These are phyloP conservation scores for Trametes versicolor DNA, from an alignment of 1,284 basidiomycete genomes.

Conservation along the genomic window DNA sequence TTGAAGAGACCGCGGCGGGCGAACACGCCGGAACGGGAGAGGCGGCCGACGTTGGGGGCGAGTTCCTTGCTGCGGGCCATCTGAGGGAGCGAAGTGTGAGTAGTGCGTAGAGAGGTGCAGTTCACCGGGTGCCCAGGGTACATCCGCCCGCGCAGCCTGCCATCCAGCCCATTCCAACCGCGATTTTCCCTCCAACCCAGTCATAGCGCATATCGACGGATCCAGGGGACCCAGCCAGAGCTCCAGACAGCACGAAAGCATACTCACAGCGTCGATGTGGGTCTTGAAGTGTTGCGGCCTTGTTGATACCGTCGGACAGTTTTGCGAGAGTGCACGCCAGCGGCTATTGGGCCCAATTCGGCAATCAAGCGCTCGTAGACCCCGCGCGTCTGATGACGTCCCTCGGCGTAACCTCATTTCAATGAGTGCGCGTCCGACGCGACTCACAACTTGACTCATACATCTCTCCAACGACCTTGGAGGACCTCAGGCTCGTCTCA, in stretches of 20 bases:
- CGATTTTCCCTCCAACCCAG: slow-evolving; percentile 16
- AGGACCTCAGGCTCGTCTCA: background rate
- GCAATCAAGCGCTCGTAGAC: slow-evolving; percentile 14
- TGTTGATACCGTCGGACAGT: slow-evolving; percentile 34
- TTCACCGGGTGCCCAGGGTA: slow-evolving; percentile 38
- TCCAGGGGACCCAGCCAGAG: slow-evolving; percentile 28
- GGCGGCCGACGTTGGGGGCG: slow-evolving; percentile 85
- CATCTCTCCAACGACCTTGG: background rate
- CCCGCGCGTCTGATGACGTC: slow-evolving; percentile 17
- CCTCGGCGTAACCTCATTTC: background rate
- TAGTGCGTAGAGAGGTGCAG: slow-evolving; percentile 25
- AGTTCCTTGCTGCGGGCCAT: slow-evolving; percentile 96
- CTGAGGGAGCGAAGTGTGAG: slow-evolving; percentile 50
- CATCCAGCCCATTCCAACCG: slow-evolving; percentile 49
- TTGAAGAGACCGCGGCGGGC: slow-evolving; percentile 84
- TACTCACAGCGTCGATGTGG: slow-evolving; percentile 41
- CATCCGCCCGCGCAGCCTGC: slow-evolving; percentile 46
- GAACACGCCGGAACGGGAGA: slow-evolving; percentile 84
- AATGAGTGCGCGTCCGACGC: background rate
- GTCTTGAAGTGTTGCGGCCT: slow-evolving; percentile 51
- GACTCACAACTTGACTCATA: background rate
- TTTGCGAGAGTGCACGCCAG: slow-evolving; percentile 26
- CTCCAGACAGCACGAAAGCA: slow-evolving; percentile 24
- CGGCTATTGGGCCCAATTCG: slow-evolving; percentile 29
- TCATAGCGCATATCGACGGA: slow-evolving; percentile 20